Conservation (phyloP, 208 protist species). For the Leishmania guyanensis region DNA sequence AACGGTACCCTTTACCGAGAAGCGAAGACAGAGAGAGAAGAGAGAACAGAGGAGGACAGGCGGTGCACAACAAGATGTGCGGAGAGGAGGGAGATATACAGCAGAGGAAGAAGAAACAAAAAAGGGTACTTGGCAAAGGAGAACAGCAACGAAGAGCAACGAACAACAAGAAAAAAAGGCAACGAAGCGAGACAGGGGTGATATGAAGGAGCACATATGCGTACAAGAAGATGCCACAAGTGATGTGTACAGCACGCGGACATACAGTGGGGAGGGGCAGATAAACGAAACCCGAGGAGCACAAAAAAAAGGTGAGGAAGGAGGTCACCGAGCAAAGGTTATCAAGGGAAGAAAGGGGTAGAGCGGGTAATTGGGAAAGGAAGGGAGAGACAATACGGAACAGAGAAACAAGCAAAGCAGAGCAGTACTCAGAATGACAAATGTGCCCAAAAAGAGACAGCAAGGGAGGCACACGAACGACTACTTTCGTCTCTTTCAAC, state of each 20-base stretch:
- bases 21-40: neutral
- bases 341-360: neutral
- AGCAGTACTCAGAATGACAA: neutral
- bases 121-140: neutral
- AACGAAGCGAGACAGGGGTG: neutral
- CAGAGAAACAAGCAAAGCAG: neutral
- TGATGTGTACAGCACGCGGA: neutral
- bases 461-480: neutral
- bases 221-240: neutral
- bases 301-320: neutral
- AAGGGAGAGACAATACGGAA: neutral
- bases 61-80: neutral
- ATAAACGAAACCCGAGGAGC: neutral
- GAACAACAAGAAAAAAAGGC: neutral
- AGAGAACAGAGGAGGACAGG: neutral
- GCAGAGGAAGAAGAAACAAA: neutral
- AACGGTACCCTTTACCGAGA: neutral
- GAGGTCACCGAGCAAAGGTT: neutral
- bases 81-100: neutral
- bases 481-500: neutral
- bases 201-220: neutral
- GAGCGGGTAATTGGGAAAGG: neutral
- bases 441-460: neutral
- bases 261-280: neutral
- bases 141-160: neutral